Conservation (phyloP, 2,329 filamentous ascomycete genomes). For the Hypoxylon rubiginosum region DNA sequence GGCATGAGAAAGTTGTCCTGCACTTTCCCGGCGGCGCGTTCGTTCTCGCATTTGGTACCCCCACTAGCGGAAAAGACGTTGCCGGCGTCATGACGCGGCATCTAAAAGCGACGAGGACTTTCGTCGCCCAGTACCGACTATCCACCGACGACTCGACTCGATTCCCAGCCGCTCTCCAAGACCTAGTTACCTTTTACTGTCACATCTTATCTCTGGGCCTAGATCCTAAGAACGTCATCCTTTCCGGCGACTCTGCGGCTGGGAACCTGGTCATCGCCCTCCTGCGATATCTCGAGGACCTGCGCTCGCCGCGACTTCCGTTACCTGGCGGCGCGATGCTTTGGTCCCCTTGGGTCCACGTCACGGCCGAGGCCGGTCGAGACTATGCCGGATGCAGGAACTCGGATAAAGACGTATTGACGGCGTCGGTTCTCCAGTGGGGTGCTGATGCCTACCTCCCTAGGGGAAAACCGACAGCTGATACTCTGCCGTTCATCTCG, state of each 20-base stretch:
- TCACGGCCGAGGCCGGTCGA: constrained; percentile 28
- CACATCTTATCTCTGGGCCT: constrained; percentile 25
- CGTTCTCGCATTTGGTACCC: constrained; percentile 37
- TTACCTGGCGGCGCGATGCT: constrained; percentile 32
- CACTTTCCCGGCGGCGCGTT: constrained; percentile 44
- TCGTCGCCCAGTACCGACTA: constrained; percentile 42
- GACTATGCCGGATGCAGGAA: constrained; percentile 18
- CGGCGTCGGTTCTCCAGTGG: constrained; percentile 42
- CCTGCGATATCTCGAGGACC: constrained; percentile 33
- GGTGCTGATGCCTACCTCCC: constrained; percentile 40
- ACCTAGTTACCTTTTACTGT: constrained; percentile 39
- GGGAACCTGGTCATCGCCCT: constrained; percentile 35
- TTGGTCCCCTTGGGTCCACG: constrained; percentile 45
- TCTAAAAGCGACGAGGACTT: constrained; percentile 19
- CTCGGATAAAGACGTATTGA: constrained; percentile 33
- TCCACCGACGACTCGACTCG: constrained; percentile 22
- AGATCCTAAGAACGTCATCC: constrained; percentile 30
- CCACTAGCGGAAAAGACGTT: constrained; percentile 22
- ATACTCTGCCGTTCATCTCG: constrained; percentile 39
- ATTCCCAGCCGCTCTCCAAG: constrained; percentile 44
- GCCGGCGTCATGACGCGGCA: constrained; percentile 21
- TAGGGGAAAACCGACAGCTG: constrained; percentile 11
- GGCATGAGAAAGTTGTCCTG: constrained; percentile 34
- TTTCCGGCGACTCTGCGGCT: constrained; percentile 39
- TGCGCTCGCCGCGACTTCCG: constrained; percentile 10